Evolutionary conservation across 768 basidiomycete species (phyloP), one percentile per base, ranked within the genome.

Genomic region (Trichaptum fuscoviolaceum): DNA sequence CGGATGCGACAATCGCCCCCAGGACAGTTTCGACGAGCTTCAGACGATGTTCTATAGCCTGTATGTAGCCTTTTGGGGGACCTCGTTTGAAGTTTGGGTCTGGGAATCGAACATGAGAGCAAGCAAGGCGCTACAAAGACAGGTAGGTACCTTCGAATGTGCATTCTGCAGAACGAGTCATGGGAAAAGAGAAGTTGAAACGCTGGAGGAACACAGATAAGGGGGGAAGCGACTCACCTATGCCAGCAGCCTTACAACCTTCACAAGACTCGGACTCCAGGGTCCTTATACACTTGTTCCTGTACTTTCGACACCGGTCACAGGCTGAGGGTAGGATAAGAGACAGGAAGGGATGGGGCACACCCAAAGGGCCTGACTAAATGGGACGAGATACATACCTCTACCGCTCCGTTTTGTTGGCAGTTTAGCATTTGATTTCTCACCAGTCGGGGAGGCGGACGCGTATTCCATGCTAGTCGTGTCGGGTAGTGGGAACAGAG

Each of bases 1-100:
- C 70, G 26, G 84, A 82, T 42, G 87, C 82, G 42, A 95, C 80
- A 64, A 96, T 79, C 67, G 93, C 90, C 63, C 93, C 95, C 26
- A 96, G 81, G 57, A 96, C 81, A 0, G 94, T 93, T 75, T 96
- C 94, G 20, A 93, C 92, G 73, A 95, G 92, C 70, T 96, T 94
- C 5, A 96, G 79, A 15, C 93, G 86, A 17, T 91, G 90, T 77
- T 96, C 94, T 70, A 96, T 93, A 30, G 93, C 93, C 72, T 95
- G 93, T 73, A 96, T 95, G 81, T 96, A 96, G 0, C 94, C 94
- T 73, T 93, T 93, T 20, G 92, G 91, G 2, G 91, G 91, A 1
- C 93, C 93, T 69, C 93, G 88, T 74, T 91, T 91, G 71, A 88
- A 85, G 17, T 89, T 91, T 9, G 90, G 90, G 2, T 88, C 89